Evolutionary conservation across 805 yeast genomes (phyloP).

Genomic region (Ogataea paraovalis): DNA sequence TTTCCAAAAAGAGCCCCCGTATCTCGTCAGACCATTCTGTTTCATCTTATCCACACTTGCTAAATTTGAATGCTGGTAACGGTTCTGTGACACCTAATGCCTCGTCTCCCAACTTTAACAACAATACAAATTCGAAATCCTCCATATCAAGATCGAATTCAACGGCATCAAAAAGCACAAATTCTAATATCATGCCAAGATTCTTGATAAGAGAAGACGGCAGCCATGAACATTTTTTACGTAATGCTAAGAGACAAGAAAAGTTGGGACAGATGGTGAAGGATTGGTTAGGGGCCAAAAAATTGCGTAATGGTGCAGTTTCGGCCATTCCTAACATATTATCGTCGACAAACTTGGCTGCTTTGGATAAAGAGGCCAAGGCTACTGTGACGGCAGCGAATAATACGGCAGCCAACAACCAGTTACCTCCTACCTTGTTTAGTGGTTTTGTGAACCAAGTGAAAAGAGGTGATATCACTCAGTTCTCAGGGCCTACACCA

Average conservation of each 20-base stretch:
- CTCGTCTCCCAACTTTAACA: not conserved
- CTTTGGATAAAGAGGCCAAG: constrained; percentile 26
- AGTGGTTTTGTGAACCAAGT: constrained; percentile 65
- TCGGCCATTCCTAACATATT: constrained; percentile 69
- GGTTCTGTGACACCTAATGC: not conserved
- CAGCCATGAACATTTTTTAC: constrained; percentile 73
- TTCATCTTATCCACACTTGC: not conserved
- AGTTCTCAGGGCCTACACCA: constrained; percentile 21
- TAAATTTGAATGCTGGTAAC: not conserved
- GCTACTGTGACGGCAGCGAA: constrained; percentile 24
- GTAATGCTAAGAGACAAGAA: constrained; percentile 74
- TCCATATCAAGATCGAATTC: constrained; percentile 17
- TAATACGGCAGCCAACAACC: constrained; percentile 13
- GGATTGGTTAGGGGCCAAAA: constrained; percentile 45
- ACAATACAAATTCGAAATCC: not conserved
- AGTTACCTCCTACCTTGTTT: constrained; percentile 64
- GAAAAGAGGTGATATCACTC: constrained; percentile 30
- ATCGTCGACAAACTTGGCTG: constrained; percentile 29
- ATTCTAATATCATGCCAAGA: not conserved
- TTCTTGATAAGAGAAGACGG: constrained; percentile 49
- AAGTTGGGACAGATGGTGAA: constrained; percentile 71
- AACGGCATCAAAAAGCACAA: constrained; percentile 5
- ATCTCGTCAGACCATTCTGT: not conserved
- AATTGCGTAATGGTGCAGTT: constrained; percentile 64
- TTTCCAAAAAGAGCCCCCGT: not conserved